A percentile compares a stretch with the other conserved stretches of the same genome.
Conservation (phyloP, 2,329 filamentous ascomycete species). For the Fusarium nematophilum region DNA sequence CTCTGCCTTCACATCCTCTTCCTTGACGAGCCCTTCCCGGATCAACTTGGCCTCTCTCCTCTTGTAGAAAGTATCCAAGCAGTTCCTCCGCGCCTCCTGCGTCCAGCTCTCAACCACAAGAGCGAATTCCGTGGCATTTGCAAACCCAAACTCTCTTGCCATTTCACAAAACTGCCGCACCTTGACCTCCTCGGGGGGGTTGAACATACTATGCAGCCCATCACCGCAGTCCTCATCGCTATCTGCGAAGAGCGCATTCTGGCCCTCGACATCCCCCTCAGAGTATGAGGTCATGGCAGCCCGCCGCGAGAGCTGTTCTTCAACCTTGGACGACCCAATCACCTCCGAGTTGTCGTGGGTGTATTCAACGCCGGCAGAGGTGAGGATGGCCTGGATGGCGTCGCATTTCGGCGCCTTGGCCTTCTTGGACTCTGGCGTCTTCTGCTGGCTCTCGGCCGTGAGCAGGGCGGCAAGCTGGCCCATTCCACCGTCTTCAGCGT, state of each 20-base stretch:
- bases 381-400: conserved; percentile 88
- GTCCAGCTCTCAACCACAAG: conserved; percentile 92
- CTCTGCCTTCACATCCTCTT: conserved; percentile 40
- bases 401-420: conserved; percentile 67
- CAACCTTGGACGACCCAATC: conserved; percentile 90
- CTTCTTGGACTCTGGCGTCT: conserved; percentile 49
- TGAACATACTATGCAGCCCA: conserved; percentile 62
- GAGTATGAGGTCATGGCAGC: conserved; percentile 71
- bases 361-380: conserved; percentile 90
- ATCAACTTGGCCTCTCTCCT: conserved; percentile 67
- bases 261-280: conserved; percentile 58
- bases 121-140: conserved; percentile 84
- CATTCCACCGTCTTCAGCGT: conserved; percentile 74
- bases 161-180: conserved; percentile 91
- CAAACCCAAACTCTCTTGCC: conserved; percentile 82
- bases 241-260: conserved; percentile 69
- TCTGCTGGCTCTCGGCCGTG: conserved; percentile 59
- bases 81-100: conserved; percentile 81
- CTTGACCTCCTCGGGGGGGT: conserved; percentile 79
- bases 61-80: conserved; percentile 83
- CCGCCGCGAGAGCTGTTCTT: conserved; percentile 81
- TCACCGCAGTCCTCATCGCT: conserved; percentile 53
- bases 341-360: conserved; percentile 98
- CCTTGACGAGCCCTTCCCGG: conserved; percentile 40
- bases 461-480: conserved; percentile 74